phyloP scores from a whole-genome alignment of 352 stramenopile genomes.

The Phytophthora citrophthora region DNA sequence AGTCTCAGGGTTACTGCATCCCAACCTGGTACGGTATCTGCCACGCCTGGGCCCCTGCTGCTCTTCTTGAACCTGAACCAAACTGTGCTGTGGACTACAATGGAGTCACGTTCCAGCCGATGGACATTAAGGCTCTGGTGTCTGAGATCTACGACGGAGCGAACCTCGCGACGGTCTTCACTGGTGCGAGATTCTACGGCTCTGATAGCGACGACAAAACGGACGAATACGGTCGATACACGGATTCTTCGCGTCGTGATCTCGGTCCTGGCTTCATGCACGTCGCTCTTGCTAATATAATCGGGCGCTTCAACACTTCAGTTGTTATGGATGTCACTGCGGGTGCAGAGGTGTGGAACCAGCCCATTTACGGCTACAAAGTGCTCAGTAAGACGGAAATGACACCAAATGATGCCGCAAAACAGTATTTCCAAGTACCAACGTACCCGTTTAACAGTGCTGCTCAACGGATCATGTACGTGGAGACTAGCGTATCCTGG shows the following conservation, averaged over 20 bases:
- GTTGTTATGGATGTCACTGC: slow-evolving; percentile 54
- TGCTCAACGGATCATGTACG: slow-evolving; percentile 47
- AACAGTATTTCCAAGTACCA: slow-evolving; percentile 38
- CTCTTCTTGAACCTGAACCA: slow-evolving; percentile 50
- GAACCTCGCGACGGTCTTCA: slow-evolving; percentile 50
- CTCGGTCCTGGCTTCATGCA: slow-evolving; percentile 59
- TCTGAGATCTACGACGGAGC: slow-evolving; percentile 50
- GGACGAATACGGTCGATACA: slow-evolving; percentile 58
- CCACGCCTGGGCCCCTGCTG: slow-evolving; percentile 49
- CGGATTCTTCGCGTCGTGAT: slow-evolving; percentile 47
- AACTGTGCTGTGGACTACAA: slow-evolving; percentile 49
- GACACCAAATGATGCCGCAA: slow-evolving; percentile 38
- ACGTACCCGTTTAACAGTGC: slow-evolving; percentile 59
- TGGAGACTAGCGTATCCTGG: slow-evolving; percentile 50
- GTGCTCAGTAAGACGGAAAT: slow-evolving; percentile 41
- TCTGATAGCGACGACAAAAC: slow-evolving; percentile 17
- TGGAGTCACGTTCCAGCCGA: slow-evolving; percentile 51
- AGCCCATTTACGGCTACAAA: slow-evolving; percentile 61
- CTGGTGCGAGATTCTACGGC: slow-evolving; percentile 44
- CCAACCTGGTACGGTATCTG: slow-evolving; percentile 56
- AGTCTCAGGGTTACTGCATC: slow-evolving; percentile 51
- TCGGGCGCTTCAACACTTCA: slow-evolving; percentile 43
- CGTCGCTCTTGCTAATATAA: slow-evolving; percentile 51
- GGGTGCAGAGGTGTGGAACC: slow-evolving; percentile 60
- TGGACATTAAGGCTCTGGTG: slow-evolving; percentile 60